Base-by-base conservation (phyloP, 129 eudicot genomes). In the Ambrosia artemisiifolia region DNA sequence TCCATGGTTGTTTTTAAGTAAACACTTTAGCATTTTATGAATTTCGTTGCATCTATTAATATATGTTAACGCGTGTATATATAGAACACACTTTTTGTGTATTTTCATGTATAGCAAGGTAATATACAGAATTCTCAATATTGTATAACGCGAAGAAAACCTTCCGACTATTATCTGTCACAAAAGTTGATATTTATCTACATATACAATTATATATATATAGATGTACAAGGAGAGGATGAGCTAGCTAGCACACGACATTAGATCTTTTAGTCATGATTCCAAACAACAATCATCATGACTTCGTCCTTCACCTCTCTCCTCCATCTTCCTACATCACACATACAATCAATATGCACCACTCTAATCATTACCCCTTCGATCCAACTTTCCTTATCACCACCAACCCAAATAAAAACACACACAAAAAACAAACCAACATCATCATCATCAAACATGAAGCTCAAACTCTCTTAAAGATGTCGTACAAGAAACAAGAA, bases 211-310 rank as follows among this genome's bases (percentile, higher is more conserved):
- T 35, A 35, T 35, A 67, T 24, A 7, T 34, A 49, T 51, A 40
- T 34, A 76, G 46, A 56, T 48, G 32, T 32, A 46, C 10, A 68
- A 50, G 18, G 40, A 59, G 55, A 68, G 63, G 63, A 36, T 28
- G 69, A 34, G 60, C n/a, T n/a, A n/a, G n/a, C n/a, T n/a, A n/a
- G n/a, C 73, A 44, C 13, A 68, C 43, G 34, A 57, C 55, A 14
- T 49, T 75, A 56, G 63, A 61, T 49, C 49, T 69, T 55, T 76
- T 38, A 42, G 72, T 47, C 50, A 76, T 76, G 81, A 33, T 76
- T 76, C 69, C 70, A 76, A 76, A 59, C 69, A 59, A 36, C 51
- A 68, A 69, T 76, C 53, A 76, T 69, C 50, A 76, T 69, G 70
- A 48, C 70, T 65, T 67, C 69, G 51, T 76, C 75, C 69, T 30